Conservation (phyloP, 2,329 filamentous ascomycete genomes). For the Parafenestella ontariensis region DNA sequence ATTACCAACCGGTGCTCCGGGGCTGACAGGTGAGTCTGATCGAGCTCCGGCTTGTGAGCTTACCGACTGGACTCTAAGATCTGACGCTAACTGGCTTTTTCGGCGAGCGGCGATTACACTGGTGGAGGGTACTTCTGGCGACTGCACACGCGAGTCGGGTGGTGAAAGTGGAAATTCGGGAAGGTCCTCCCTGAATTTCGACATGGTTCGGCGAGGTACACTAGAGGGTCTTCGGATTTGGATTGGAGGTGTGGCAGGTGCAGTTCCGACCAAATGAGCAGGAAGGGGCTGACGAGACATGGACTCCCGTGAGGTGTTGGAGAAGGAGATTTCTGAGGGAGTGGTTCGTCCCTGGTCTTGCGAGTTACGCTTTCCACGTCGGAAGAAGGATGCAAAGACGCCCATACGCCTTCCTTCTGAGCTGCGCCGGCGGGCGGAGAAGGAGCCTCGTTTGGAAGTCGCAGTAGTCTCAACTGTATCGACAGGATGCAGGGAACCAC, state of each 20-base stretch:
- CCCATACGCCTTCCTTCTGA: slow-evolving; percentile 47
- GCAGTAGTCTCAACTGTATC: slow-evolving; percentile 40
- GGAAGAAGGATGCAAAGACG: slow-evolving; percentile 68
- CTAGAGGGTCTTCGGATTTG: slow-evolving; percentile 58
- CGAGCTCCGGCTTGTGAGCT: slow-evolving; percentile 35
- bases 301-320: slow-evolving; percentile 89
- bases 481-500: slow-evolving; percentile 43
- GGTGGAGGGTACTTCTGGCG: slow-evolving; percentile 68
- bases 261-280: slow-evolving; percentile 55
- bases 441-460: slow-evolving; percentile 31
- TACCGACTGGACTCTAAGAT: slow-evolving; percentile 34
- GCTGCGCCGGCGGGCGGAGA: slow-evolving; percentile 37
- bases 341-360: slow-evolving; percentile 59
- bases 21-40: slow-evolving; percentile 53
- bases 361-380: slow-evolving; percentile 62
- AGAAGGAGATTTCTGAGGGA: slow-evolving; percentile 75
- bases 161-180: slow-evolving; percentile 87
- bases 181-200: slow-evolving; percentile 90
- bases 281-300: slow-evolving; percentile 67
- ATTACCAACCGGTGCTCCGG: slow-evolving; percentile 37
- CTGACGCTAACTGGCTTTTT: slow-evolving; percentile 48
- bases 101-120: slow-evolving; percentile 52
- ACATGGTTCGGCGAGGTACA: slow-evolving; percentile 80
- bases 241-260: slow-evolving; percentile 44
- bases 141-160: slow-evolving; percentile 80